A percentile compares a stretch with the other conserved stretches of the same genome.
phyloP scores from a whole-genome alignment of 768 basidiomycete genomes.

The Pleurotus giganteus region DNA sequence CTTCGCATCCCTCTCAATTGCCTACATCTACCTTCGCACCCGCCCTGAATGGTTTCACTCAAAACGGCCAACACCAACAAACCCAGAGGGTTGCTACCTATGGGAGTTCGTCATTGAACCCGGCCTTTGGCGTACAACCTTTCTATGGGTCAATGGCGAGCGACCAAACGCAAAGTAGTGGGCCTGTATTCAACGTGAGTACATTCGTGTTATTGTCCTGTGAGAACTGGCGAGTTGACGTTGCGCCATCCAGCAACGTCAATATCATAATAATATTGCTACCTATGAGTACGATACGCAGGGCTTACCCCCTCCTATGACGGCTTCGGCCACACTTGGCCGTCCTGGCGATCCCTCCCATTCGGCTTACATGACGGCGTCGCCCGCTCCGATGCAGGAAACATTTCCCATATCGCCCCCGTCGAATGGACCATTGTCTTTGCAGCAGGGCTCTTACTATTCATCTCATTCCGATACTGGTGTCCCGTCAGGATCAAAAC shows the following conservation, averaged over 20 bases:
- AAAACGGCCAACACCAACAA: not conserved
- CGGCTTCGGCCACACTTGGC: slow-evolving; percentile 4
- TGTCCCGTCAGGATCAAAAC: slow-evolving; percentile 31
- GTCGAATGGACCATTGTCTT: slow-evolving; percentile 11
- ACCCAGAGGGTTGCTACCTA: not conserved
- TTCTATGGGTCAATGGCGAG: not conserved
- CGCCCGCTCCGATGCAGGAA: slow-evolving; percentile 27
- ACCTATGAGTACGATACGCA: slow-evolving; percentile 3
- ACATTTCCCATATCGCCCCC: slow-evolving; percentile 17
- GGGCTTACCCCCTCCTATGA: not conserved
- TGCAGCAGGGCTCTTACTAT: slow-evolving; percentile 22
- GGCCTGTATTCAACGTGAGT: not conserved
- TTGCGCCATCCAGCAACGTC: not conserved
- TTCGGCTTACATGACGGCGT: slow-evolving; percentile 15
- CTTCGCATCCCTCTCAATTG: slow-evolving; percentile 2
- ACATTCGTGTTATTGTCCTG: not conserved
- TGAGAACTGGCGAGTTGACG: not conserved
- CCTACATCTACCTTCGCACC: slow-evolving; percentile 16
- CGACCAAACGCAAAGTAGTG: not conserved
- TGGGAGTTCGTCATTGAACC: not conserved
- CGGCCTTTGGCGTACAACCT: not conserved
- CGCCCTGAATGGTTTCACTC: slow-evolving; percentile 13
- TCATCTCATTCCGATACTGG: slow-evolving; percentile 11
- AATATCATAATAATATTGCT: not conserved
- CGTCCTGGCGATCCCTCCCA: slow-evolving; percentile 14